Evolutionary conservation across 805 yeast species (phyloP).

Genomic region (Millerago galiae): DNA sequence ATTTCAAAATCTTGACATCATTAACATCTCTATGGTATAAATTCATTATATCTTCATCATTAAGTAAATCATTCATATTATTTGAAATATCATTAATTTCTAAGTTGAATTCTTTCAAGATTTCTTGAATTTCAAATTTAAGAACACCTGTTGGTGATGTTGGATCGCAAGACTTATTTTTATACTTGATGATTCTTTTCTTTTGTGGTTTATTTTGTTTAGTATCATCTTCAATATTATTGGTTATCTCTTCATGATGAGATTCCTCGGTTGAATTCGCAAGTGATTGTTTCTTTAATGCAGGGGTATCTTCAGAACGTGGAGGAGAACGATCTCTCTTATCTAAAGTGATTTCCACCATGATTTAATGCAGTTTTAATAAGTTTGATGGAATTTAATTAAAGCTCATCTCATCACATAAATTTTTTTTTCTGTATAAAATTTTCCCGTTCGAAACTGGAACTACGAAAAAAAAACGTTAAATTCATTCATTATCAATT

Average conservation of each 20-base stretch:
- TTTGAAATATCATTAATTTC: slow-evolving; percentile 45
- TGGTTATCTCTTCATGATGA: slow-evolving; percentile 1
- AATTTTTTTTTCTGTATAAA: slow-evolving; percentile 3
- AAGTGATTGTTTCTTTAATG: slow-evolving; percentile 5
- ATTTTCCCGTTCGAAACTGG: neutral
- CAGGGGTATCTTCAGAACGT: slow-evolving; percentile 1
- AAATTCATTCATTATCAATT: neutral
- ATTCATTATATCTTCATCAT: slow-evolving; percentile 40
- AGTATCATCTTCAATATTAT: slow-evolving; percentile 1
- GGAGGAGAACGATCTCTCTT: slow-evolving; percentile 13
- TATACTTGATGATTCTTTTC: slow-evolving; percentile 40
- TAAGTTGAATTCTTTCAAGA: slow-evolving; percentile 39
- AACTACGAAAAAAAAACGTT: neutral
- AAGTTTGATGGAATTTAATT: neutral
- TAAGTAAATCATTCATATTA: slow-evolving; percentile 60
- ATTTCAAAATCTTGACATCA: slow-evolving; percentile 48
- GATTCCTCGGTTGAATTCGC: neutral
- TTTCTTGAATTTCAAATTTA: slow-evolving; percentile 60
- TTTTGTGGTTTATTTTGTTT: neutral
- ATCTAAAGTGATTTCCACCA: slow-evolving; percentile 4
- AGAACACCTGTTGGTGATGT: slow-evolving; percentile 80
- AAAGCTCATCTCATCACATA: slow-evolving; percentile 8
- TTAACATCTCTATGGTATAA: slow-evolving; percentile 53
- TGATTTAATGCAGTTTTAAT: neutral
- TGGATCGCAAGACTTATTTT: slow-evolving; percentile 61